Percentiles rank a stretch among this genome's conserved stretches.
Conservation (phyloP, 129 eudicot species). For the Tagetes erecta region DNA sequence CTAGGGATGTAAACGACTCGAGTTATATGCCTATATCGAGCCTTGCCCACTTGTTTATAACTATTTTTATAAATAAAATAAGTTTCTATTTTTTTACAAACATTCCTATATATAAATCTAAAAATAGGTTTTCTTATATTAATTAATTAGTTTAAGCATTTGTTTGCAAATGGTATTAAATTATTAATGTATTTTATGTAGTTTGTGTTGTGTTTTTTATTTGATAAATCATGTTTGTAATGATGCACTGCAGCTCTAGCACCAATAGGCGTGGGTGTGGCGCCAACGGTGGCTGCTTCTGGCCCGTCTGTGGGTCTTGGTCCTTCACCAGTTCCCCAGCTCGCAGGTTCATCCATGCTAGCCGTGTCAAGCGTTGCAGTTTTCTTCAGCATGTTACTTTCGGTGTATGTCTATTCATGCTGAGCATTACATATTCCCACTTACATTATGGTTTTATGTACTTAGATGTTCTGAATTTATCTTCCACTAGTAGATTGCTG, state of each 20-base stretch:
- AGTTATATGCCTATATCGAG: no score
- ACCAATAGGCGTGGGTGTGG: conserved; percentile 33
- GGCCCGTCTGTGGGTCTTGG: conserved; percentile 33
- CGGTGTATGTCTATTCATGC: conserved; percentile 17
- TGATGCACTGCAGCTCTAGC: conserved; percentile 32
- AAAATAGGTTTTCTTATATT: no score
- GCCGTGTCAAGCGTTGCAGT: conserved; percentile 3
- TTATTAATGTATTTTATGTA: no score
- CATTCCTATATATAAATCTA: no score
- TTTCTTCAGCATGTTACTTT: conserved; percentile 21
- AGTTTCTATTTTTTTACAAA: no score
- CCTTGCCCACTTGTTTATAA: no score
- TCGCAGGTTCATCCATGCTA: conserved; percentile 26
- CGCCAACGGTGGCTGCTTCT: conserved; percentile 30
- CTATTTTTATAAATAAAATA: no score
- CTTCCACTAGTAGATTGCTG: conserved; percentile 21
- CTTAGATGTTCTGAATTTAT: conserved; percentile 24
- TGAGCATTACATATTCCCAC: conserved; percentile 14
- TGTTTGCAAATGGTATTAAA: no score
- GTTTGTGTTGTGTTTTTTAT: background rate
- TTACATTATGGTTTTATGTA: conserved; percentile 20
- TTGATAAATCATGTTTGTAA: conserved; percentile 1
- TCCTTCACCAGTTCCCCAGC: conserved; percentile 33
- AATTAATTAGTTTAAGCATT: no score
- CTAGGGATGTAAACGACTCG: no score